Base-by-base conservation (phyloP, 2,329 filamentous ascomycete genomes). In the Cercospora canescens region DNA sequence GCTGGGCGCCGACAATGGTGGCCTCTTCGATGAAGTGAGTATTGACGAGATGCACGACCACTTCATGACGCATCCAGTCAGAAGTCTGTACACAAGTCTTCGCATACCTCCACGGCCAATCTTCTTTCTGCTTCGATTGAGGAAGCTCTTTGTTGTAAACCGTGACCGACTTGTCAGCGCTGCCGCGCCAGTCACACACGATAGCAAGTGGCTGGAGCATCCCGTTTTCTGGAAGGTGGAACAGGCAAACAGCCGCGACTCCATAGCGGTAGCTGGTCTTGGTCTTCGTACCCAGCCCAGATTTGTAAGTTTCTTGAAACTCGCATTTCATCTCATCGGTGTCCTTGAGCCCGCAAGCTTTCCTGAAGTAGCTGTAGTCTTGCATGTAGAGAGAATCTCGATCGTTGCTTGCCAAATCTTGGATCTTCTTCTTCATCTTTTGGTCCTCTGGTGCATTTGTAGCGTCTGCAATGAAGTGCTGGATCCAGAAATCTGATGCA, bases 61-160 rank as follows among this genome's bases (percentile, higher is more conserved):
- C 28, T 70, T 85, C 82, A 65, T 86, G 83, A 4, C 80, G 77
- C 60, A 79, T 72, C 83, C 83, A 86, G 72, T 85, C 83, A 1
- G 80, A 77, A 1, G 79, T 76, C 64, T 84, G 83, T 1, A 79
- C 79, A 55, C 81, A 84, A 0, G 79, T 83, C 73, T 85, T 86
- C 21, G 84, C 83, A 70, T 84, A 85, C 52, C 84, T 75, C 83
- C 84, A 85, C 0, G 82, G 77, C 82, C 82, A 85, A 73, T 85
- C 83, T 1, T 74, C 71, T 59, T 77, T 78, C 67, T 84, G 79
- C 21, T 73, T 69, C 0, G 70, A 67, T 0, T 81, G 77, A 0
- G 67, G 70, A n/a, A 79, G 69, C 3, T 81, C 75, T 62, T 78
- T 76, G 76, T 86, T 86, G 79, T 84, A 85, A 64, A 85, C 80